Percentiles rank a stretch among this genome's conserved stretches.
Evolutionary conservation across 352 stramenopile species (phyloP).

Genomic region (Globisporangium spiculum): DNA sequence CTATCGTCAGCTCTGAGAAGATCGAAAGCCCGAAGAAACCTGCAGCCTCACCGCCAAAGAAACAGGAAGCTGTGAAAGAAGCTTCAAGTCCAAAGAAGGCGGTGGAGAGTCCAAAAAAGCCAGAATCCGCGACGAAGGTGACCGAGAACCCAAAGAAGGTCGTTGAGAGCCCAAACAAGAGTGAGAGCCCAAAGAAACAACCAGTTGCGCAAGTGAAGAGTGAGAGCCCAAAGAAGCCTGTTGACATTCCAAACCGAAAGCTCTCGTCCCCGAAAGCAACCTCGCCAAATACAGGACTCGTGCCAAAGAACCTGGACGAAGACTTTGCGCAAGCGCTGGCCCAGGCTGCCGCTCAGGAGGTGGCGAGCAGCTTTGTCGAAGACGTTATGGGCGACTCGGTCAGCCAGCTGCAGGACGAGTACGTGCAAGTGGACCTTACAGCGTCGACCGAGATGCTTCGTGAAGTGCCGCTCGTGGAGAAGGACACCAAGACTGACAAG

Average conservation of each 20-base stretch:
- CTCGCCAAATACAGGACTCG: slow-evolving; percentile 20
- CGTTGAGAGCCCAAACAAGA: slow-evolving; percentile 6
- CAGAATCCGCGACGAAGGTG: slow-evolving; percentile 15
- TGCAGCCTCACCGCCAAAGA: not conserved
- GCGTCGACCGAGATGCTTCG: slow-evolving; percentile 38
- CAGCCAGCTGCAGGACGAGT: slow-evolving; percentile 53
- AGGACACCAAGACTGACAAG: not conserved
- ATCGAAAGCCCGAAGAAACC: slow-evolving; percentile 14
- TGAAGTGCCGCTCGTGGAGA: slow-evolving; percentile 19
- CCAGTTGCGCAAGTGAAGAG: not conserved
- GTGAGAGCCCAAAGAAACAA: slow-evolving; percentile 2
- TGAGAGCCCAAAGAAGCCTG: slow-evolving; percentile 12
- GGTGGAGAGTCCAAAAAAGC: slow-evolving; percentile 5
- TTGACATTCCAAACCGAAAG: slow-evolving; percentile 1
- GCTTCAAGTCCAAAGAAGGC: slow-evolving; percentile 15
- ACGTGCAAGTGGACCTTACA: slow-evolving; percentile 67
- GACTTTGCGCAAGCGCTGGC: slow-evolving; percentile 23
- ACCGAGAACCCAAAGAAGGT: slow-evolving; percentile 9
- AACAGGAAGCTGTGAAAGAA: slow-evolving; percentile 19
- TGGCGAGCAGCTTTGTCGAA: slow-evolving; percentile 38
- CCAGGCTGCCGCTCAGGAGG: slow-evolving; percentile 31
- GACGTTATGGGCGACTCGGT: slow-evolving; percentile 47
- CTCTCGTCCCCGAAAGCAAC: not conserved
- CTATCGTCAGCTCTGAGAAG: slow-evolving; percentile 12
- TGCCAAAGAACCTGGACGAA: slow-evolving; percentile 25